Evolutionary conservation across 2,329 filamentous ascomycete species (phyloP).

Genomic region (Huntiella omanensis): DNA sequence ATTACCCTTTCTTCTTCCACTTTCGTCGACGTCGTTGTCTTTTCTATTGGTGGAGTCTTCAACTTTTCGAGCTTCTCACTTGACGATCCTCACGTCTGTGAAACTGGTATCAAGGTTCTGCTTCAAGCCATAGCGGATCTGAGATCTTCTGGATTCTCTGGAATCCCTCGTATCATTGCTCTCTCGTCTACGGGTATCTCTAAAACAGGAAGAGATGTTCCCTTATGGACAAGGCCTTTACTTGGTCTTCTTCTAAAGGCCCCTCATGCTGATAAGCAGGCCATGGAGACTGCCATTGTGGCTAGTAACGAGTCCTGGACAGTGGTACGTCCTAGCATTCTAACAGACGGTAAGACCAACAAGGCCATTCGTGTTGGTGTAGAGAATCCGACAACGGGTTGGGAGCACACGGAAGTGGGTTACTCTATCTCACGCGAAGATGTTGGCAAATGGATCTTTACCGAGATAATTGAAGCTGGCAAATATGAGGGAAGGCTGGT

Average conservation of each 20-base stretch:
- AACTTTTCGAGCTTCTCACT: constrained; percentile 18
- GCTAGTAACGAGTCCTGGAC: constrained; percentile 19
- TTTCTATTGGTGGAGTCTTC: constrained; percentile 25
- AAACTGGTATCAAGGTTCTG: constrained; percentile 24
- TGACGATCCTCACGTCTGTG: constrained; percentile 30
- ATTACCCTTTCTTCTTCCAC: constrained; percentile 17
- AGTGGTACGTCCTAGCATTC: constrained; percentile 22
- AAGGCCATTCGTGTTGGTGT: constrained; percentile 20
- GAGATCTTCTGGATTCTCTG: constrained; percentile 15
- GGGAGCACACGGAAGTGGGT: constrained; percentile 22
- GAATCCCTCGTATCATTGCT: constrained; percentile 19
- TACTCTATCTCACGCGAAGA: constrained; percentile 30
- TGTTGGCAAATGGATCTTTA: constrained; percentile 27
- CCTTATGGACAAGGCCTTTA: constrained; percentile 23
- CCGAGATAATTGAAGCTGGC: constrained; percentile 19
- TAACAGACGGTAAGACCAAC: constrained; percentile 16
- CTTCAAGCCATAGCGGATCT: constrained; percentile 21
- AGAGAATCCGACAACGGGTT: constrained; percentile 19
- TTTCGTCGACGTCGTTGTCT: constrained; percentile 29
- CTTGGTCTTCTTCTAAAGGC: constrained; percentile 23
- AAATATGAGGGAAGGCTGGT: constrained; percentile 21
- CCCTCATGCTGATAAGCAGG: constrained; percentile 29
- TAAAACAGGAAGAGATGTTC: constrained; percentile 22
- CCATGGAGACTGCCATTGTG: constrained; percentile 23
- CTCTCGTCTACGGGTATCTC: constrained; percentile 24